Conservation (phyloP, 208 protist genomes). For the Leishmania martiniquensis region DNA sequence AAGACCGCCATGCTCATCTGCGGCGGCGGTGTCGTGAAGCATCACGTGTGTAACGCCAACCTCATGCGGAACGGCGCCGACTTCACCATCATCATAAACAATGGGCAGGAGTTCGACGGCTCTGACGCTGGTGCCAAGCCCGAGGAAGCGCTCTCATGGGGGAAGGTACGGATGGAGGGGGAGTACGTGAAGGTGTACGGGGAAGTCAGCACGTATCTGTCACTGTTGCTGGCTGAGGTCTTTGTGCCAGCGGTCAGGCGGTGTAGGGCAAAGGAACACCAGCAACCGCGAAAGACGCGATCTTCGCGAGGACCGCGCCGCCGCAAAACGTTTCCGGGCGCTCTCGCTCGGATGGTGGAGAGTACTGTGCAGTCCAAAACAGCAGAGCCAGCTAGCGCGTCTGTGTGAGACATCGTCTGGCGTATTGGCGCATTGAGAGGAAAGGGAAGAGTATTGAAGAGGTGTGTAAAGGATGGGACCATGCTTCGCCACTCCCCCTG, state of each 20-base stretch:
- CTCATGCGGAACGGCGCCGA: constrained; percentile 99
- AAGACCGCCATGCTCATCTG: constrained; percentile 98
- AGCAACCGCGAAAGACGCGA: background rate
- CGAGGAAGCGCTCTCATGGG: constrained; percentile 99
- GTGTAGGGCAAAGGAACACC: background rate
- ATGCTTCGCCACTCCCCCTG: background rate
- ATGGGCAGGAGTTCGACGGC: constrained; percentile 98
- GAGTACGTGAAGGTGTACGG: constrained; percentile 97
- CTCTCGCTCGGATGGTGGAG: background rate
- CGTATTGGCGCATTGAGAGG: background rate
- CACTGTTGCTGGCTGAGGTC: constrained; percentile 96
- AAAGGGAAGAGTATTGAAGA: background rate
- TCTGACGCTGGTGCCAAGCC: constrained; percentile 97
- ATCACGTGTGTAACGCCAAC: constrained; percentile 99
- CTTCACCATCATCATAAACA: constrained; percentile 98
- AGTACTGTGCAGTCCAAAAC: background rate
- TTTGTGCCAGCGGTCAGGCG: constrained; percentile 84
- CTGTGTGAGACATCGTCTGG: background rate
- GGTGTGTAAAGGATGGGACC: background rate
- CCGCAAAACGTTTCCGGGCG: background rate
- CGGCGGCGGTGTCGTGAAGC: constrained; percentile 98
- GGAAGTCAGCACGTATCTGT: constrained; percentile 98
- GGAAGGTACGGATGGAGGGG: constrained; percentile 97
- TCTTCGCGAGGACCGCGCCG: background rate
- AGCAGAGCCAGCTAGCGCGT: background rate